These are phyloP conservation scores for Pharus latifolius DNA, from an alignment of 176 grass and related monocot genomes.

Conservation along the genomic window DNA sequence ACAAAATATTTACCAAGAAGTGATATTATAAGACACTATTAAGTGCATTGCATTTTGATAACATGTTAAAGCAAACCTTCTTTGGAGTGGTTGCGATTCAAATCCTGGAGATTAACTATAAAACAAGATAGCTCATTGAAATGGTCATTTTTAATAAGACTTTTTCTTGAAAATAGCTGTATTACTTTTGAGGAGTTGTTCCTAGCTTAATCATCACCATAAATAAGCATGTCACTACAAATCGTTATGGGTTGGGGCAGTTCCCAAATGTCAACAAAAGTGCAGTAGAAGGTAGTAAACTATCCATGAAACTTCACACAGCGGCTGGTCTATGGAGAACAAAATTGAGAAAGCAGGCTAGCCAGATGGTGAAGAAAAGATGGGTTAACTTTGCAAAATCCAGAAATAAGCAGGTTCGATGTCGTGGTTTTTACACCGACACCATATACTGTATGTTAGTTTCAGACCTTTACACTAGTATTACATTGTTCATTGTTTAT, in stretches of 20 bases:
- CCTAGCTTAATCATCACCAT: not conserved
- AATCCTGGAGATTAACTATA: not conserved
- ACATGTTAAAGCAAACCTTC: not conserved
- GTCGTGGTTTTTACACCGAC: not conserved
- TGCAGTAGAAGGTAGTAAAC: no score
- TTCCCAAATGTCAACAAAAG: not conserved
- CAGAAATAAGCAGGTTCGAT: not conserved
- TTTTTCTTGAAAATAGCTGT: not conserved
- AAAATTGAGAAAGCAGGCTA: not conserved
- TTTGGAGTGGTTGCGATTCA: not conserved
- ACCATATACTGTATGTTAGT: not conserved
- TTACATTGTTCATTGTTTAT: not conserved
- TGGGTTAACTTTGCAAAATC: not conserved
- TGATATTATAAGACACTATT: slow-evolving; percentile 1
- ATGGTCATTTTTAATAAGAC: not conserved
- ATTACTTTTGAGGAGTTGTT: not conserved
- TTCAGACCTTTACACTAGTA: not conserved
- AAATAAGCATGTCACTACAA: not conserved
- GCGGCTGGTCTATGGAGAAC: not conserved
- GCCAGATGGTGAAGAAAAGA: not conserved
- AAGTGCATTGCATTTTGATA: not conserved
- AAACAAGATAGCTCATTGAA: not conserved
- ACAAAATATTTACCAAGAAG: not conserved
- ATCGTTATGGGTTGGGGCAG: not conserved
- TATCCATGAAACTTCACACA: not conserved